Percentiles rank a stretch among this genome's conserved stretches.
Evolutionary conservation across 1,139 yeast species (phyloP).

Genomic region (Suhomyces chickasaworum): DNA sequence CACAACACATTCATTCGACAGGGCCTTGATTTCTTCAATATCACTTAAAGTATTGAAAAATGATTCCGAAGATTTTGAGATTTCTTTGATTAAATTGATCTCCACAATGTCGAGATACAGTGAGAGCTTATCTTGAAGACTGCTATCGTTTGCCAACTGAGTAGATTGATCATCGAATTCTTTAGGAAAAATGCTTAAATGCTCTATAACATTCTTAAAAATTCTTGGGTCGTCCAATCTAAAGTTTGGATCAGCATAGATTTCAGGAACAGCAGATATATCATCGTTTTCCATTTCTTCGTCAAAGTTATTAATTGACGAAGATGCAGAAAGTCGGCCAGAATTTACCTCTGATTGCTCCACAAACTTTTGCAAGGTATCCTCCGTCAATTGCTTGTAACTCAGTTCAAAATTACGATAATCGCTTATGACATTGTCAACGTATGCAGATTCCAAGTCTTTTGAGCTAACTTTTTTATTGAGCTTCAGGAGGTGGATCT

Average conservation of each 20-base stretch:
- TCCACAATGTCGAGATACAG: conserved; percentile 86
- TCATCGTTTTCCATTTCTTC: conserved; percentile 18
- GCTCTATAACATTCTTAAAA: conserved; percentile 71
- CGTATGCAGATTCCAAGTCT: conserved; percentile 44
- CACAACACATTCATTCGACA: conserved; percentile 54
- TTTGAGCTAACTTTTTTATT: conserved; percentile 52
- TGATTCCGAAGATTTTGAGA: conserved; percentile 79
- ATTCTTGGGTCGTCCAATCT: conserved; percentile 86
- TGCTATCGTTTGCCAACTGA: conserved; percentile 42
- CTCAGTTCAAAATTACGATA: conserved; percentile 57
- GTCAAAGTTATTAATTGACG: conserved; percentile 18
- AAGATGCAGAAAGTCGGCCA: conserved; percentile 20
- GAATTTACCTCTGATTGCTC: conserved; percentile 17
- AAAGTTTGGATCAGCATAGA: conserved; percentile 69
- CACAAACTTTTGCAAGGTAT: conserved; percentile 46
- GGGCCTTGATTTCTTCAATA: conserved; percentile 60
- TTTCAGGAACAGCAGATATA: conserved; percentile 56
- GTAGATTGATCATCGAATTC: conserved; percentile 17
- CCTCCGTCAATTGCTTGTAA: conserved; percentile 50
- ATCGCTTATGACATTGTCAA: conserved; percentile 51
- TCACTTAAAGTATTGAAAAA: conserved; percentile 86
- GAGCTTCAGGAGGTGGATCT: conserved; percentile 64
- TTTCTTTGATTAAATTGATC: conserved; percentile 74
- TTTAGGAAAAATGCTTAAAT: conserved; percentile 41
- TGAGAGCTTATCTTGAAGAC: conserved; percentile 78